A percentile compares a stretch with the other conserved stretches of the same genome.
These are phyloP conservation scores for Coemansia sp. DNA, from an alignment of 192 early-diverging fungal genomes.

Conservation along the genomic window DNA sequence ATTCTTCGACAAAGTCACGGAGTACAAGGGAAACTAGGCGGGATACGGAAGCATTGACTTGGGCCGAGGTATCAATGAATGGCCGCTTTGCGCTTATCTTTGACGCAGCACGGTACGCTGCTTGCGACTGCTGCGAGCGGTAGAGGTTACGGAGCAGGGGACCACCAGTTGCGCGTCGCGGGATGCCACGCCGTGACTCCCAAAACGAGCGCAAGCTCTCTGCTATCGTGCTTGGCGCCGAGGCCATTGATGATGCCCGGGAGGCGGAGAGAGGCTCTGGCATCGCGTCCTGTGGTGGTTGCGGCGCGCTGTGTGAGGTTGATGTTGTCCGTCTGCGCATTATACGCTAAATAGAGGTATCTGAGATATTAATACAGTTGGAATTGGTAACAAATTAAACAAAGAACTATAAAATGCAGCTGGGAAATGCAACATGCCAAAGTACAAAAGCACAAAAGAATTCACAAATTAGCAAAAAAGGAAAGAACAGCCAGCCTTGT, in stretches of 20 bases:
- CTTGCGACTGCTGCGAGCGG: slow-evolving; percentile 10
- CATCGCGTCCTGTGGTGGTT: neutral
- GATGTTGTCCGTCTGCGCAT: neutral
- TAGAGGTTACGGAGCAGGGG: slow-evolving; percentile 38
- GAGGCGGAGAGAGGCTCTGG: slow-evolving; percentile 16
- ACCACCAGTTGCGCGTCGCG: slow-evolving; percentile 5
- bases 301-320: neutral
- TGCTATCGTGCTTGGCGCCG: slow-evolving; percentile 46
- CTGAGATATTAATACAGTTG: neutral
- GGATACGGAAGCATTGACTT: slow-evolving; percentile 29
- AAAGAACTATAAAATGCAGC: neutral
- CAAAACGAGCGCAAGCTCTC: slow-evolving; percentile 51
- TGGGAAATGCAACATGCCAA: neutral
- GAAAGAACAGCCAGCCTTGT: too few relatives aligned
- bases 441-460: neutral
- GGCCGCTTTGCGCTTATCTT: neutral
- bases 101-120: slow-evolving; percentile 2
- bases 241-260: slow-evolving; percentile 32
- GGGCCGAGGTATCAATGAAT: slow-evolving; percentile 20
- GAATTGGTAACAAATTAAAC: neutral
- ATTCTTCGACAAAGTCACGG: slow-evolving; percentile 48
- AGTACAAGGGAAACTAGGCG: slow-evolving; percentile 36
- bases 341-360: neutral
- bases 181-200: slow-evolving; percentile 33
- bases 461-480: neutral